These are phyloP conservation scores for Castanospermum australe DNA, from an alignment of 306 rosid genomes.

Conservation along the genomic window DNA sequence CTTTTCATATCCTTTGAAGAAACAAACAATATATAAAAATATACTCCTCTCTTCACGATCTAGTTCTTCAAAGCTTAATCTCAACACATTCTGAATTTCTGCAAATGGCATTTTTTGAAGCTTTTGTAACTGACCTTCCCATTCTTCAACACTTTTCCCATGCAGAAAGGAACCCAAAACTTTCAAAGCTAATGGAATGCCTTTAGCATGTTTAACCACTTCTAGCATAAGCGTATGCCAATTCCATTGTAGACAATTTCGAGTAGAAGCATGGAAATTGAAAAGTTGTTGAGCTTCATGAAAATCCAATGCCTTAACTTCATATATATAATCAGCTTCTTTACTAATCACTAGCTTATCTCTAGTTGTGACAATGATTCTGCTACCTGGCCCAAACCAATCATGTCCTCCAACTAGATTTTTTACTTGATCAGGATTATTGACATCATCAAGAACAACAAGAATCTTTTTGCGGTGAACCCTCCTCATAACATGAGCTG, in stretches of 20 bases:
- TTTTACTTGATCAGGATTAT: background rate
- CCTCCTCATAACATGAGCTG: background rate
- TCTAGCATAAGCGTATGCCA: too few relatives aligned
- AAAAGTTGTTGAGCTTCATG: background rate
- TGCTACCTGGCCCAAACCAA: background rate
- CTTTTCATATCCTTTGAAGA: background rate
- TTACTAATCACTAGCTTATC: background rate
- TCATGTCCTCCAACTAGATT: background rate
- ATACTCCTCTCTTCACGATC: background rate
- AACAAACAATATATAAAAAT: background rate
- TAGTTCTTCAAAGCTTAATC: background rate
- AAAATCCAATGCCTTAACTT: background rate
- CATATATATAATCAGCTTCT: background rate
- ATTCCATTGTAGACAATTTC: too few relatives aligned
- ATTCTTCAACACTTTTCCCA: background rate
- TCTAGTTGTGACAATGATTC: background rate
- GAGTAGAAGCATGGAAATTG: background rate
- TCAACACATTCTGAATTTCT: background rate
- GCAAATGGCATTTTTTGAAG: background rate
- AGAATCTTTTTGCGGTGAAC: background rate
- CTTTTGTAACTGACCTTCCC: background rate
- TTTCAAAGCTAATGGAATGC: background rate
- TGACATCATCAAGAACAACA: constrained; percentile 4
- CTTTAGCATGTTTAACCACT: background rate
- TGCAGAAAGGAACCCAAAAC: background rate